Percentiles rank a stretch among this genome's conserved stretches.
phyloP scores from a whole-genome alignment of 75 land plant species.

The Larix kaempferi region DNA sequence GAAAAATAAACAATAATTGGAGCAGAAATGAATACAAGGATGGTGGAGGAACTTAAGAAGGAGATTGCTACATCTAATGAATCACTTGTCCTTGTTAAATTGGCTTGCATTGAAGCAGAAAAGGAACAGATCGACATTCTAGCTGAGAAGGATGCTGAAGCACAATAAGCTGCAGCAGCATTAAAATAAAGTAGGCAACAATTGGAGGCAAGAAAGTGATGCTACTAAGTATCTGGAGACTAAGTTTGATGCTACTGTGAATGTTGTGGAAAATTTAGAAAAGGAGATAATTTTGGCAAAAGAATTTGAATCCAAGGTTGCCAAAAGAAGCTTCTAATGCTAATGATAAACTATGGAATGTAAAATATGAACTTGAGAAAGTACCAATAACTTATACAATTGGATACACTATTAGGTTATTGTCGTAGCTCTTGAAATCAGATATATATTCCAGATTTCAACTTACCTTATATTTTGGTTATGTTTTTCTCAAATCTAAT shows the following conservation, averaged over 20 bases:
- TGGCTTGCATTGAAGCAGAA: slow-evolving; percentile 46
- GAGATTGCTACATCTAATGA: slow-evolving; percentile 42
- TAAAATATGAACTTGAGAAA: slow-evolving; percentile 15
- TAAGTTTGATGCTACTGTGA: slow-evolving; percentile 5
- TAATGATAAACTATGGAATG: slow-evolving; percentile 7
- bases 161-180: slow-evolving; percentile 22
- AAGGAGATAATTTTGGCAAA: slow-evolving; percentile 8
- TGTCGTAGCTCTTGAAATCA: no score
- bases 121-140: no score
- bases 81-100: slow-evolving; percentile 44
- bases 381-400: background rate
- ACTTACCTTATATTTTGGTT: no score
- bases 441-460: no score
- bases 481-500: no score
- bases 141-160: slow-evolving; percentile 39
- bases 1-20: slow-evolving; percentile 35
- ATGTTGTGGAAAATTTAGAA: slow-evolving; percentile 12
- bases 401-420: no score
- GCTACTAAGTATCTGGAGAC: slow-evolving; percentile 22
- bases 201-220: slow-evolving; percentile 17
- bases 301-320: slow-evolving; percentile 11
- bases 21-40: slow-evolving; percentile 30
- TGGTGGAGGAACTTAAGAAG: slow-evolving; percentile 32
- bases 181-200: background rate
- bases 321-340: slow-evolving; percentile 6